Conservation (phyloP, 2,329 filamentous ascomycete genomes). For the Beauveria bassiana region DNA sequence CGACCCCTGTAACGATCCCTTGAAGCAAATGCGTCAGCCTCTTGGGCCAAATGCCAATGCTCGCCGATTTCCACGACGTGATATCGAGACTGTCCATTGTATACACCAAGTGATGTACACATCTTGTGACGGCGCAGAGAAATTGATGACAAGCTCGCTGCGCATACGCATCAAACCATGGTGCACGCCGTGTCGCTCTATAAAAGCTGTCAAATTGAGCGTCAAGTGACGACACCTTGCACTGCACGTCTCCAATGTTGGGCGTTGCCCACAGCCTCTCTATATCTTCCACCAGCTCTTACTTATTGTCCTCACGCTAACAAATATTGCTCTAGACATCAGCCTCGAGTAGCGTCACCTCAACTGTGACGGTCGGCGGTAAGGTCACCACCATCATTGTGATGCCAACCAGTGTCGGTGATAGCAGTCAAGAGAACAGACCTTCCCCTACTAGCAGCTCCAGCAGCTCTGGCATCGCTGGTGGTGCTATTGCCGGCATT, state of each 20-base stretch:
- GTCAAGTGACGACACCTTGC: not conserved
- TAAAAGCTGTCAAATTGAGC: not conserved
- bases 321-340: not conserved
- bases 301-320: not conserved
- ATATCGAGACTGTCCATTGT: not conserved
- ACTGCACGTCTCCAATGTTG: not conserved
- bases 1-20: not conserved
- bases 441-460: conserved; percentile 14
- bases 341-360: conserved; percentile 20
- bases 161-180: not conserved
- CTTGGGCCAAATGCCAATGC: not conserved
- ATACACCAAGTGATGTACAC: not conserved
- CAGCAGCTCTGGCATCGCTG: conserved; percentile 25
- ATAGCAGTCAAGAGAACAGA: conserved; percentile 15
- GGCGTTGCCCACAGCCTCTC: not conserved
- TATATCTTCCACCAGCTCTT: not conserved
- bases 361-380: conserved; percentile 49
- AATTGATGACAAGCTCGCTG: not conserved
- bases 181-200: too few species aligned
- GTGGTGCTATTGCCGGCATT: conserved; percentile 44
- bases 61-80: not conserved
- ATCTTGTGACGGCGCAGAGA: not conserved
- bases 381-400: conserved; percentile 48
- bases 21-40: not conserved
- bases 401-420: conserved; percentile 31